Conservation (phyloP, 768 basidiomycete species). For the Lyophyllum shimeji region DNA sequence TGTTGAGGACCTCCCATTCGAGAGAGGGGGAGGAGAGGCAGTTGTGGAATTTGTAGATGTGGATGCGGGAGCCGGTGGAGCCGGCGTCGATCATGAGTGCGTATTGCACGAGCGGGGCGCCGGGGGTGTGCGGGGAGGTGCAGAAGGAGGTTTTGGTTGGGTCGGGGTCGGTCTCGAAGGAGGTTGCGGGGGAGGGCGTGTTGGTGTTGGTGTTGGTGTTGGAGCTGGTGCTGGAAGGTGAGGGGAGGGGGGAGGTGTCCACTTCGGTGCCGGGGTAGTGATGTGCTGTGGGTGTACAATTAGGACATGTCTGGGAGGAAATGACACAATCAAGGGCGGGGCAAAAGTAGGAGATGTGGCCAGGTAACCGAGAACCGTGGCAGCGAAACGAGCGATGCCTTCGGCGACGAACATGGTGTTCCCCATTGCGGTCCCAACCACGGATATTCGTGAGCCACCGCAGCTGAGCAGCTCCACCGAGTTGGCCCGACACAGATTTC, state of each 20-base stretch:
- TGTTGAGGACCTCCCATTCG: conserved; percentile 93
- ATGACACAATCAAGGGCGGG: too few species aligned
- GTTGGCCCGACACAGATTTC: too few species aligned
- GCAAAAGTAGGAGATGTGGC: too few species aligned
- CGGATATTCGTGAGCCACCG: too few species aligned
- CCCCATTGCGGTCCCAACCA: too few species aligned
- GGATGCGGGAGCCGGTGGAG: conserved; percentile 95
- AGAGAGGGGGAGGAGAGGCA: conserved; percentile 72
- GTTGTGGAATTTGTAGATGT: conserved; percentile 98
- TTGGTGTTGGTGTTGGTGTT: neutral
- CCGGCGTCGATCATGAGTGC: conserved; percentile 98
- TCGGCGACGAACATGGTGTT: too few species aligned
- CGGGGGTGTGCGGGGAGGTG: conserved; percentile 47
- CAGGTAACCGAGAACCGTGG: too few species aligned
- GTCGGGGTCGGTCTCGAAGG: conserved; percentile 75
- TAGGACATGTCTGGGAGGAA: too few species aligned
- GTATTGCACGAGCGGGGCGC: conserved; percentile 75
- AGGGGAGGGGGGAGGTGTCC: neutral
- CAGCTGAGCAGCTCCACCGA: too few species aligned
- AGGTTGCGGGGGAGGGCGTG: conserved; percentile 23
- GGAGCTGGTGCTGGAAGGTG: conserved; percentile 3
- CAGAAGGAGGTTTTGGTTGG: conserved; percentile 74
- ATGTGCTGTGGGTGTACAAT: neutral
- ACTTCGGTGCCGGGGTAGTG: neutral
- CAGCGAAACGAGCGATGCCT: too few species aligned